Base-by-base conservation (phyloP, 2,329 filamentous ascomycete species). In the Paraconiothyrium sp. region DNA sequence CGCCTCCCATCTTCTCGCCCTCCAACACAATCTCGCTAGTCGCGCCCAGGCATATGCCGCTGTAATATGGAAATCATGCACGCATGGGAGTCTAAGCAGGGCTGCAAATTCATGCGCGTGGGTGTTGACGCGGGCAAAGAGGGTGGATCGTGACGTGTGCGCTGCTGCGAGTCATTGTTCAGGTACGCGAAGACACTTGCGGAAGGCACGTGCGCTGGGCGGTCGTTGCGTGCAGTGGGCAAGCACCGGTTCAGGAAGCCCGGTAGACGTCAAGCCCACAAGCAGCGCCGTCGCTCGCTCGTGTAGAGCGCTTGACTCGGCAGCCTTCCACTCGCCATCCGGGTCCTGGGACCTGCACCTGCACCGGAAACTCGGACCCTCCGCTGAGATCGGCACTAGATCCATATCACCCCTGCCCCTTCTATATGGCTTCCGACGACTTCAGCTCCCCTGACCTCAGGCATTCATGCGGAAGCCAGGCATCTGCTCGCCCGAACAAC, bases 361-460 rank as follows among this genome's bases (percentile, higher is more conserved):
- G 27, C 24, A 10, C 41, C 32, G 27, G 1, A 30, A 30, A 30
- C 52, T 44, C 52, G 39, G 43, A 54, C 48, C 59, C n/a, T 20
- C 49, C 50, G 55, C 59, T 58, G 49, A 50, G 59, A 61, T 61
- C 59, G 43, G 20, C 41, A 49, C 54, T 34, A 51, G 55, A 58
- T 58, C 39, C 50, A 62, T 51, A 58, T 56, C 60, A 62, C 55
- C 60, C 60, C 60, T 62, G 50, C 43, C 5, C 24, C 11, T 14
- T 6, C 46, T 27, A 43, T 62, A 47, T 56, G 34, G 39, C 34
- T n/a, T 48, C 30, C 27, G 16, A 37, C 48, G 39, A 47, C 49
- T 7, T 52, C 14, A 16, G 11, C 49, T 24, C 27, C 49, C 30
- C 34, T 54, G 34, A 39, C 30, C 54, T 51, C 34, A 32, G 41